phyloP scores from a whole-genome alignment of 1,284 basidiomycete species.

The Exobasidium cylindrosporum region DNA sequence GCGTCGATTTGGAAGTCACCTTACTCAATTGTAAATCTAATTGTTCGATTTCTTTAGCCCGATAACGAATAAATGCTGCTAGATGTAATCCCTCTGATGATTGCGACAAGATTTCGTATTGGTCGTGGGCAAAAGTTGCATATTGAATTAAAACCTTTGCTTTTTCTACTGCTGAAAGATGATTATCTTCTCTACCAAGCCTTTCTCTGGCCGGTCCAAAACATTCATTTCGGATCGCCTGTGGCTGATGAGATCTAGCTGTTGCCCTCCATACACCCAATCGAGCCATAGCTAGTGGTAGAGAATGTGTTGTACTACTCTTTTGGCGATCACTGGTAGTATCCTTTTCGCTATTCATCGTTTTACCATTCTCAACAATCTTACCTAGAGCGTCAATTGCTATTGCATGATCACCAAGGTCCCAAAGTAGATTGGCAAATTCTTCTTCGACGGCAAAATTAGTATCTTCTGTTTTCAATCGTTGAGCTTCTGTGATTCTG shows the following conservation, averaged over 20 bases:
- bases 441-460: conserved; percentile 17
- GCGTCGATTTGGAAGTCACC: conserved; percentile 19
- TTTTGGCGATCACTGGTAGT: conserved; percentile 24
- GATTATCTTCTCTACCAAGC: conserved; percentile 5
- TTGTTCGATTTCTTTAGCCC: conserved; percentile 65
- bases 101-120: conserved; percentile 69
- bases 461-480: conserved; percentile 59
- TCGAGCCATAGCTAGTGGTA: conserved; percentile 57
- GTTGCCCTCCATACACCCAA: conserved; percentile 79
- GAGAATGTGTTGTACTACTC: conserved; percentile 55
- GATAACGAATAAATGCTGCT: conserved; percentile 71
- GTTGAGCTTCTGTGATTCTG: conserved; percentile 72
- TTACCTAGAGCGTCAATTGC: conserved; percentile 74
- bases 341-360: conserved; percentile 8
- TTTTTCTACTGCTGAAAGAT: conserved; percentile 33
- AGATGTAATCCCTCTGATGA: conserved; percentile 72
- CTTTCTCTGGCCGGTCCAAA: conserved; percentile 66
- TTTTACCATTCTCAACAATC: conserved; percentile 23
- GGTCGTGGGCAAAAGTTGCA: conserved; percentile 82
- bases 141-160: conserved; percentile 76
- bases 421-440: conserved; percentile 85
- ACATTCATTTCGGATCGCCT: conserved; percentile 69
- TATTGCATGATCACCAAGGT: conserved; percentile 75
- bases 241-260: conserved; percentile 77
- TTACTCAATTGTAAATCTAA: conserved; percentile 59